A percentile compares a stretch with the other conserved stretches of the same genome.
Conservation (phyloP, 2,329 filamentous ascomycete species). For the Alternaria longipes region DNA sequence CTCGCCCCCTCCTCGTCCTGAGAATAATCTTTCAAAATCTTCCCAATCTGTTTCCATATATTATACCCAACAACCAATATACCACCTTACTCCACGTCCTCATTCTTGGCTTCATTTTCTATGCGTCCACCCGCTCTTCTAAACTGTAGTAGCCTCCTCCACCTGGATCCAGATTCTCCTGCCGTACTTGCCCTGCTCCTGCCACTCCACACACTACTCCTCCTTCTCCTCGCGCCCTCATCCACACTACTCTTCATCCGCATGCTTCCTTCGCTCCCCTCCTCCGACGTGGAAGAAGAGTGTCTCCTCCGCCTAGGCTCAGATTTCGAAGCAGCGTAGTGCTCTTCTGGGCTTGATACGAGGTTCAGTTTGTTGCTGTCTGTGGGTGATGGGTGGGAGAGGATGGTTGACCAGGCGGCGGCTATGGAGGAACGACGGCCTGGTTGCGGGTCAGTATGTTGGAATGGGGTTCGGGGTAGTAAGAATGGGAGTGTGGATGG, state of each 20-base stretch:
- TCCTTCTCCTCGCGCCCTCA: not conserved
- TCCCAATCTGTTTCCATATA: too few species aligned
- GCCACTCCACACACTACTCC: constrained; percentile 9
- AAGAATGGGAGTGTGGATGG: not conserved
- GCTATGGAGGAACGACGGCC: constrained; percentile 23
- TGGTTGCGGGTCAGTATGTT: not conserved
- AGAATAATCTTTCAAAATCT: too few species aligned
- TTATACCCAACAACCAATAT: too few species aligned
- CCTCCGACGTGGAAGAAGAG: not conserved
- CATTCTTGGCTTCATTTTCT: not conserved
- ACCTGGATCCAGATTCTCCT: not conserved
- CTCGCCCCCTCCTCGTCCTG: too few species aligned
- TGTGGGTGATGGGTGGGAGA: not conserved
- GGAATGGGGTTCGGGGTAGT: not conserved
- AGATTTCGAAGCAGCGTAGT: constrained; percentile 15
- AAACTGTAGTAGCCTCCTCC: not conserved
- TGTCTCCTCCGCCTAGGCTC: not conserved
- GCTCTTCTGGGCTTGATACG: constrained; percentile 13
- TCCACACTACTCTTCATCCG: not conserved
- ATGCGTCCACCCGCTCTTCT: not conserved
- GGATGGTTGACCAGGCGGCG: constrained; percentile 17
- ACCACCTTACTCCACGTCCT: not conserved
- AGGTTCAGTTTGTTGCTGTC: not conserved
- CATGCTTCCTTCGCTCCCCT: not conserved
- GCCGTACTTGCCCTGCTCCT: not conserved